A percentile compares a stretch with the other conserved stretches of the same genome.
Conservation (phyloP, 768 basidiomycete species). For the Mycena belliarum region DNA sequence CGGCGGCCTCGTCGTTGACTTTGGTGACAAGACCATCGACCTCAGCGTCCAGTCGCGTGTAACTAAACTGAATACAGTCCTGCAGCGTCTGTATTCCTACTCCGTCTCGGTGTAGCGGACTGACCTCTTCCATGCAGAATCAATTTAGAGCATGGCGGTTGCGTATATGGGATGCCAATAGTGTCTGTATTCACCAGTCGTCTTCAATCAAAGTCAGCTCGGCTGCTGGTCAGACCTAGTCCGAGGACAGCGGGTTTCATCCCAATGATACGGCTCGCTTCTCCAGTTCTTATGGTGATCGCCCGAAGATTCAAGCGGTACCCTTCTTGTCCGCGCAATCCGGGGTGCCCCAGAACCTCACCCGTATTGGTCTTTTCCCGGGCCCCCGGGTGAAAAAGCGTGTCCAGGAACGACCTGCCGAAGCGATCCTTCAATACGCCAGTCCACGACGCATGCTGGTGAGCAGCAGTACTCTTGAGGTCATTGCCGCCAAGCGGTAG, state of each 20-base stretch:
- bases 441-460: constrained; percentile 10
- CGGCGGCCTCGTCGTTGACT: constrained; percentile 93
- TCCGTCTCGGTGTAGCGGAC: neutral
- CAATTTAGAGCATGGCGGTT: constrained; percentile 33
- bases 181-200: constrained; percentile 10
- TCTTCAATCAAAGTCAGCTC: constrained; percentile 8
- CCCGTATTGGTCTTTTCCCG: neutral
- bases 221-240: constrained; percentile 4
- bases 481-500: constrained; percentile 18
- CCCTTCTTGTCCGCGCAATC: constrained; percentile 22
- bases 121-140: constrained; percentile 31
- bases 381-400: neutral
- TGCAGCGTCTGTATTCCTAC: constrained; percentile 63
- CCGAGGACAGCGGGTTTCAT: constrained; percentile 23
- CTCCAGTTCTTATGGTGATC: constrained; percentile 20
- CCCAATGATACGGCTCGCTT: constrained; percentile 20
- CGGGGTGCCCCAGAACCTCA: constrained; percentile 5
- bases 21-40: constrained; percentile 98
- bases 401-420: constrained; percentile 9
- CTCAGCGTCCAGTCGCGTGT: constrained; percentile 92
- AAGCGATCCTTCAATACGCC: constrained; percentile 1
- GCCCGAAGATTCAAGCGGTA: constrained; percentile 17
- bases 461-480: constrained; percentile 6
- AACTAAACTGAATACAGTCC: constrained; percentile 88
- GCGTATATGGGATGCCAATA: constrained; percentile 22